Evolutionary conservation across 2,329 filamentous ascomycete species (phyloP), one percentile per base, ranked within the genome.

Genomic region (Monosporascus cannonballus): DNA sequence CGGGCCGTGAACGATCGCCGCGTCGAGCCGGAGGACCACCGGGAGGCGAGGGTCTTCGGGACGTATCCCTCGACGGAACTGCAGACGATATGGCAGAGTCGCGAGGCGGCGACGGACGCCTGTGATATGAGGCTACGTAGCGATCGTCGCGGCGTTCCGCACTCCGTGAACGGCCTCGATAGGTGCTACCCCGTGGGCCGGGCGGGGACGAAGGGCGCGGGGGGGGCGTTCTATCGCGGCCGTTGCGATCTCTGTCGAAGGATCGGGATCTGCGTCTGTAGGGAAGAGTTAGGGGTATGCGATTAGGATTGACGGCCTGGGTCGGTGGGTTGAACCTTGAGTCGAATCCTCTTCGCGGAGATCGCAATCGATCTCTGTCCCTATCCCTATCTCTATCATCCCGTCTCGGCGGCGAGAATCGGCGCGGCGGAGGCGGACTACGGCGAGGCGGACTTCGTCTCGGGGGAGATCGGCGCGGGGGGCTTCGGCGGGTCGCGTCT

Each of bases 201-300:
- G 68, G 66, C 38, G 71, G 70, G 1, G 75, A 68, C 3, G 71
- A 71, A 47, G 73, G 68, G 52, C 73, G 57, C 24, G 51, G 60
- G 3, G 65, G 54, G 39, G 53, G 63, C 15, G 60, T 54, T 51
- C 65, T 61, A 25, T 67, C 64, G 53, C 69, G 72, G 27, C 69
- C 56, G 42, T 6, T 6, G 42, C 72, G 73, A 54, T 80, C 77
- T 62, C 76, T 70, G 39, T 72, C 71, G 53, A 73, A 74, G 1
- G 80, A 83, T 47, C 80, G 73, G 24, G 80, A 83, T 59, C 80
- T 72, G 56, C 78, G 73, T 65, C 77, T 79, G 57, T 56, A 53
- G 36, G 55, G 61, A 52, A 58, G 47, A 53, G 34, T 56, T 60
- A 66, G 64, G 60, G 61, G 61, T 41, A 61, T 61, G 54, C 41